A percentile compares a stretch with the other conserved stretches of the same genome.
These are phyloP conservation scores for Pholiota adiposa DNA, from an alignment of 1,284 basidiomycete genomes.

Conservation along the genomic window DNA sequence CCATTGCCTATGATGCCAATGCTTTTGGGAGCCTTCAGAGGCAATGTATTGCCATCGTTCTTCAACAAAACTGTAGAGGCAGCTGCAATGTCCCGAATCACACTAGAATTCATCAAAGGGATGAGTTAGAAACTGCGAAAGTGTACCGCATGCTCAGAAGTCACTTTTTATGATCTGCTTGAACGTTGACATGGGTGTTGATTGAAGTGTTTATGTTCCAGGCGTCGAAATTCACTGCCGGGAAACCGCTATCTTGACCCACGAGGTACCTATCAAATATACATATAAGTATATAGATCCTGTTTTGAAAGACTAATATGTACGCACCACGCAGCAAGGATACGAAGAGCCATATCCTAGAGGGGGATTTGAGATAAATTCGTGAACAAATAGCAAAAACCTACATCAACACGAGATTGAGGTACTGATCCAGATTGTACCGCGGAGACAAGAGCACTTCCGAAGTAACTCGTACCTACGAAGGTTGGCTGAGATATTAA, in stretches of 20 bases:
- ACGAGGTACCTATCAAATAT: constrained; percentile 49
- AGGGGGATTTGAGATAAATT: constrained; percentile 1
- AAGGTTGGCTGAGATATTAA: background rate
- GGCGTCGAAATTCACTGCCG: constrained; percentile 47
- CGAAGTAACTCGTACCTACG: constrained; percentile 52
- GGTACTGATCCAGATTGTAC: constrained; percentile 59
- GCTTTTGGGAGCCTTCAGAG: constrained; percentile 54
- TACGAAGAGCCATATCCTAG: constrained; percentile 65
- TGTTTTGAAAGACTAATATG: background rate
- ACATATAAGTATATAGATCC: background rate
- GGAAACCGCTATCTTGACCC: constrained; percentile 63
- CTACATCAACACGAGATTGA: constrained; percentile 51
- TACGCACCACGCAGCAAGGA: constrained; percentile 59
- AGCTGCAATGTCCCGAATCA: constrained; percentile 70
- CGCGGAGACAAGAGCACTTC: constrained; percentile 48
- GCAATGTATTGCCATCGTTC: constrained; percentile 61
- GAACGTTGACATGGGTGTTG: constrained; percentile 65
- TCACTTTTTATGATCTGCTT: constrained; percentile 63
- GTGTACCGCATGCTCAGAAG: constrained; percentile 12
- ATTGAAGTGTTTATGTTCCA: constrained; percentile 41
- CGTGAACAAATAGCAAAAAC: constrained; percentile 11
- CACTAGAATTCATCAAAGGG: constrained; percentile 37
- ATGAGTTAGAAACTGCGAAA: background rate
- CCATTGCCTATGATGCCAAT: constrained; percentile 69
- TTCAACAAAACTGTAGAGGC: constrained; percentile 78